Percentiles rank a stretch among this genome's conserved stretches.
phyloP scores from a whole-genome alignment of 116 monocot species.

The Cymodocea nodosa region DNA sequence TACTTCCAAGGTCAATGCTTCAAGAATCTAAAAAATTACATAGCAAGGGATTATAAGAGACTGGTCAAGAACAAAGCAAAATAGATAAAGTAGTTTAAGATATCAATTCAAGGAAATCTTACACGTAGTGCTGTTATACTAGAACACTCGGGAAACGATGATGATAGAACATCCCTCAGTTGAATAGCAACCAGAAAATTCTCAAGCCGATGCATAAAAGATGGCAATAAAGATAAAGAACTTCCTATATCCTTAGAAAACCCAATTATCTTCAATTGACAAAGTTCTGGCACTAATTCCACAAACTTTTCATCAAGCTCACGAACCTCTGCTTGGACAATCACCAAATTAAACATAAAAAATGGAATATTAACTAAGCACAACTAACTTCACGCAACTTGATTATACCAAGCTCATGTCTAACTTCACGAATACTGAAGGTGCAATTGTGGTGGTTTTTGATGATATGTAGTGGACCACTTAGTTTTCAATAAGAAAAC shows the following conservation, averaged over 20 bases:
- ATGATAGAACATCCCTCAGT: conserved; percentile 48
- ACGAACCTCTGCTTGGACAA: conserved; percentile 25
- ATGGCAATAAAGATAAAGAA: conserved; percentile 80
- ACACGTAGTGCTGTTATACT: conserved; percentile 54
- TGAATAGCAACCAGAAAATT: conserved; percentile 86
- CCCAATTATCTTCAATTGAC: conserved; percentile 70
- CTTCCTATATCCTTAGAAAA: conserved; percentile 95
- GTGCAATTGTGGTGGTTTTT: too few relatives aligned
- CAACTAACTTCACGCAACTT: background rate
- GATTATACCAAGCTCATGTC: too few relatives aligned
- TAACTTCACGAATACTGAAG: too few relatives aligned
- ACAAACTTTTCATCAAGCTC: conserved; percentile 67
- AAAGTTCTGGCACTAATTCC: conserved; percentile 78
- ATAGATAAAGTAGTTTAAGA: background rate
- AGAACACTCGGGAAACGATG: conserved; percentile 53
- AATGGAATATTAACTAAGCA: too few relatives aligned
- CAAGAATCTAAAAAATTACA: conserved; percentile 51
- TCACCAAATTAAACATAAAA: background rate
- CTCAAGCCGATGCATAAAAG: conserved; percentile 78
- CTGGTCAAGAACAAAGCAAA: background rate
- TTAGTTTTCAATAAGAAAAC: too few relatives aligned
- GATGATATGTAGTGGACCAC: too few relatives aligned
- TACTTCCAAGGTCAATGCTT: conserved; percentile 88
- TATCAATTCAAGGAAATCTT: conserved; percentile 8
- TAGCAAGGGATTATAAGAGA: too few relatives aligned